Conservation (phyloP, 2,329 filamentous ascomycete genomes). For the Colletotrichum sp. region DNA sequence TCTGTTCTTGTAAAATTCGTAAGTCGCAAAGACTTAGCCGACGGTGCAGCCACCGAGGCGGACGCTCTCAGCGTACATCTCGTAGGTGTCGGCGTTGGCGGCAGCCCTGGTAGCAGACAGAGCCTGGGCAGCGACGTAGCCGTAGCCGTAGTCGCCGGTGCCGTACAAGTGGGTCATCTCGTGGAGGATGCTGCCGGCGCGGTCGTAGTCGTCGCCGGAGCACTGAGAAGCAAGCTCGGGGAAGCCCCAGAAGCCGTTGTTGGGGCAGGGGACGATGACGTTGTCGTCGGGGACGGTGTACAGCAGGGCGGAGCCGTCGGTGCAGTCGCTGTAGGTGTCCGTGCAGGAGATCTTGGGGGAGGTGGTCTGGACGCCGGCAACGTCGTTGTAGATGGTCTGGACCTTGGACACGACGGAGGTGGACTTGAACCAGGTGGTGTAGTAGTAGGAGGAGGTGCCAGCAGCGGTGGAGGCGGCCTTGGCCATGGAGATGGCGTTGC, state of each 20-base stretch:
- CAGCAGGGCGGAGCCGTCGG: slow-evolving; percentile 12
- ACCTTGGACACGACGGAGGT: slow-evolving; percentile 13
- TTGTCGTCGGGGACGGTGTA: slow-evolving; percentile 18
- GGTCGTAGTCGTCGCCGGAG: slow-evolving; percentile 16
- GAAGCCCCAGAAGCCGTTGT: slow-evolving; percentile 21
- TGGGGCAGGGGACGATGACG: slow-evolving; percentile 18
- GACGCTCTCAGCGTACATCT: slow-evolving; percentile 20
- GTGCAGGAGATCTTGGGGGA: slow-evolving; percentile 18
- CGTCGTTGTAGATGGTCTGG: slow-evolving; percentile 10
- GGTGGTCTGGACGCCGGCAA: slow-evolving; percentile 12
- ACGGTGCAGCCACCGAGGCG: slow-evolving; percentile 18
- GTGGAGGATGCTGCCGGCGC: slow-evolving; percentile 11
- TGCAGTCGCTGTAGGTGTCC: slow-evolving; percentile 13
- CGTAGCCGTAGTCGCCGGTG: slow-evolving; percentile 11
- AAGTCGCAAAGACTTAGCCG: background rate
- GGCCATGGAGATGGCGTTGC: slow-evolving; percentile 17
- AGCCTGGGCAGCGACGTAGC: slow-evolving; percentile 2
- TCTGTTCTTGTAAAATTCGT: background rate
- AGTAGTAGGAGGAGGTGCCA: background rate
- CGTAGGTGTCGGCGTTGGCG: slow-evolving; percentile 18
- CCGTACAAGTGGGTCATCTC: slow-evolving; percentile 20
- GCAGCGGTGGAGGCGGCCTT: slow-evolving; percentile 12
- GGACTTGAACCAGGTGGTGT: slow-evolving; percentile 19
- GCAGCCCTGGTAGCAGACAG: slow-evolving; percentile 11
- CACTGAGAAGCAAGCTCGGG: slow-evolving; percentile 8